Conservation (phyloP, 2,329 filamentous ascomycete species). For the Alternaria alternata region DNA sequence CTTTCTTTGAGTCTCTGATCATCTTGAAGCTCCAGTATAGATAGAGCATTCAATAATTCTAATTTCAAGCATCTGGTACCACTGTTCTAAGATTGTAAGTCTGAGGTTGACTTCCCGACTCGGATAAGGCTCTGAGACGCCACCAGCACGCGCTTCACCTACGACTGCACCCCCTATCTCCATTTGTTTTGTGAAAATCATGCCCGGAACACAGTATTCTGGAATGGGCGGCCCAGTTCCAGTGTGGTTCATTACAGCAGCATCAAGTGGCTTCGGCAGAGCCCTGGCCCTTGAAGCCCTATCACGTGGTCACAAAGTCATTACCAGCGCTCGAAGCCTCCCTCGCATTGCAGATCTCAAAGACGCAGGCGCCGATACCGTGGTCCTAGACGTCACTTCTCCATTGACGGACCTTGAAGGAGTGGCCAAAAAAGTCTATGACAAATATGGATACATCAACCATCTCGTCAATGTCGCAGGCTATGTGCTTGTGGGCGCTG, state of each 20-base stretch:
- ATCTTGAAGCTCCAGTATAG: background rate
- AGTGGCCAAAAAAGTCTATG: slow-evolving; percentile 46
- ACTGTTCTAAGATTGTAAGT: background rate
- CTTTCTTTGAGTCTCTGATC: background rate
- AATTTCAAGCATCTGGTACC: background rate
- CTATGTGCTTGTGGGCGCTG: slow-evolving; percentile 55
- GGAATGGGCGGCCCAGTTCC: background rate
- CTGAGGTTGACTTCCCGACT: background rate
- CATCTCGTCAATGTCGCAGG: slow-evolving; percentile 60
- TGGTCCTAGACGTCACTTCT: slow-evolving; percentile 55
- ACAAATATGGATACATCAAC: slow-evolving; percentile 54
- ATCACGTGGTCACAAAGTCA: slow-evolving; percentile 56
- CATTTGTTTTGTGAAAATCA: background rate
- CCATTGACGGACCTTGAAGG: slow-evolving; percentile 45
- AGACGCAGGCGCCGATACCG: slow-evolving; percentile 45
- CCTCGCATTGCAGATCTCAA: slow-evolving; percentile 48
- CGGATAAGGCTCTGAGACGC: background rate
- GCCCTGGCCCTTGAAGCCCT: slow-evolving; percentile 55
- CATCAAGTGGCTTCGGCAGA: slow-evolving; percentile 58
- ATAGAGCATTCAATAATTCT: background rate
- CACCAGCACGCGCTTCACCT: background rate
- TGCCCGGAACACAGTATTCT: background rate
- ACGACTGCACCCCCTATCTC: background rate
- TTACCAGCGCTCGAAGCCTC: slow-evolving; percentile 57
- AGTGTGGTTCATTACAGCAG: slow-evolving; percentile 62